Conservation (phyloP, 768 basidiomycete species). For the Boletus sensibilis region DNA sequence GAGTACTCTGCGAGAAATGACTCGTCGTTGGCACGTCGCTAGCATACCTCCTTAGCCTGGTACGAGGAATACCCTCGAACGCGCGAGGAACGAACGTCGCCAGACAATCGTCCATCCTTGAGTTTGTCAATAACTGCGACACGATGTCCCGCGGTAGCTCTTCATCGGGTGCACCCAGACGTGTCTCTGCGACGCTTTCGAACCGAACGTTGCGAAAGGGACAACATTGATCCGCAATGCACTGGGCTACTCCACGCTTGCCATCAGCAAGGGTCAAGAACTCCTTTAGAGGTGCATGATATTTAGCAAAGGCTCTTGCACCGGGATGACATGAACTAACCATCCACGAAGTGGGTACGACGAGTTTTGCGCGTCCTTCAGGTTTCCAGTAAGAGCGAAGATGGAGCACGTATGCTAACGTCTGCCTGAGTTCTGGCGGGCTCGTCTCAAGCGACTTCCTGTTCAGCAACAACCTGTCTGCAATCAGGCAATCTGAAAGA, state of each 20-base stretch:
- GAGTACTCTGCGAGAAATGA: not conserved
- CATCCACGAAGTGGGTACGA: slow-evolving; percentile 27
- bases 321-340: slow-evolving; percentile 10
- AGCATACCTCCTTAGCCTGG: slow-evolving; percentile 18
- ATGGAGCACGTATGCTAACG: slow-evolving; percentile 21
- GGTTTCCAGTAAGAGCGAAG: slow-evolving; percentile 26
- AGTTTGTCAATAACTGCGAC: slow-evolving; percentile 8
- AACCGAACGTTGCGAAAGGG: slow-evolving; percentile 20
- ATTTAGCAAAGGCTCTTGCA: not conserved
- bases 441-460: slow-evolving; percentile 11
- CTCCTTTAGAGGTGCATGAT: slow-evolving; percentile 5
- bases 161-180: not conserved
- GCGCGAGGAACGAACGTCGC: slow-evolving; percentile 11
- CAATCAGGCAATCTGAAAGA: not conserved
- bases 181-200: slow-evolving; percentile 2
- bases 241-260: not conserved
- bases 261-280: slow-evolving; percentile 1
- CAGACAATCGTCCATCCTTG: not conserved
- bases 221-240: slow-evolving; percentile 6
- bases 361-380: slow-evolving; percentile 13
- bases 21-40: slow-evolving; percentile 6
- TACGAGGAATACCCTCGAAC: slow-evolving; percentile 18
- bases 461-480: slow-evolving; percentile 10
- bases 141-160: slow-evolving; percentile 12
- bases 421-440: slow-evolving; percentile 16